Percentiles rank a stretch among this genome's conserved stretches.
Evolutionary conservation across 768 basidiomycete genomes (phyloP).

Genomic region (Panaeolus cyanescens): DNA sequence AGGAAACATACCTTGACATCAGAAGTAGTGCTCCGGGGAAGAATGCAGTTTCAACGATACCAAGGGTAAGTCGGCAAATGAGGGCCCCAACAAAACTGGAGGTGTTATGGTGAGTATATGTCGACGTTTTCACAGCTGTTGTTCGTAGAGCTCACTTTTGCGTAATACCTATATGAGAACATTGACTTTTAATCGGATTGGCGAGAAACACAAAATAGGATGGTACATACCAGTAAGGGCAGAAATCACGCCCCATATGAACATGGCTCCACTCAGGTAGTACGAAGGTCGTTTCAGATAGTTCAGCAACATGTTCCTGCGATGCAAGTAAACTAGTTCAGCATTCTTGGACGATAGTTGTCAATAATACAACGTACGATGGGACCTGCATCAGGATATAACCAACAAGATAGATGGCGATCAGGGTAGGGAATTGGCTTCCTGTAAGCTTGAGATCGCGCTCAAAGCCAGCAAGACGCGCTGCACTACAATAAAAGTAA

Average conservation of each 20-base stretch:
- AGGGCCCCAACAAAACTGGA: constrained; percentile 68
- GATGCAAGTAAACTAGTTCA: neutral
- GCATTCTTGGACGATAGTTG: neutral
- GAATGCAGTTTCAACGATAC: constrained; percentile 69
- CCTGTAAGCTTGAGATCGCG: constrained; percentile 62
- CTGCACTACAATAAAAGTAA: constrained; percentile 47
- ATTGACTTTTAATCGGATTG: neutral
- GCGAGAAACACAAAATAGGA: neutral
- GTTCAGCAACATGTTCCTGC: constrained; percentile 77
- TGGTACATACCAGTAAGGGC: constrained; percentile 46
- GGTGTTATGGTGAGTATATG: neutral
- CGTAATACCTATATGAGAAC: neutral
- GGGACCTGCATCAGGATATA: constrained; percentile 84
- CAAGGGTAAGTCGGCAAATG: constrained; percentile 77
- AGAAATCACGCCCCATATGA: constrained; percentile 72
- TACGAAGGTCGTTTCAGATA: constrained; percentile 67
- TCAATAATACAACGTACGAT: constrained; percentile 46
- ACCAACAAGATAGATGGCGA: constrained; percentile 71
- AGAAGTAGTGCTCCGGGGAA: constrained; percentile 56
- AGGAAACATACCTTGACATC: constrained; percentile 23
- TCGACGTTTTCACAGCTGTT: neutral
- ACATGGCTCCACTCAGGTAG: constrained; percentile 70
- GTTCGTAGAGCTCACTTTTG: neutral
- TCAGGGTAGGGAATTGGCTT: constrained; percentile 61
- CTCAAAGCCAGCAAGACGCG: constrained; percentile 72